Base-by-base conservation (phyloP, 768 basidiomycete species). In the Piloderma croceum region DNA sequence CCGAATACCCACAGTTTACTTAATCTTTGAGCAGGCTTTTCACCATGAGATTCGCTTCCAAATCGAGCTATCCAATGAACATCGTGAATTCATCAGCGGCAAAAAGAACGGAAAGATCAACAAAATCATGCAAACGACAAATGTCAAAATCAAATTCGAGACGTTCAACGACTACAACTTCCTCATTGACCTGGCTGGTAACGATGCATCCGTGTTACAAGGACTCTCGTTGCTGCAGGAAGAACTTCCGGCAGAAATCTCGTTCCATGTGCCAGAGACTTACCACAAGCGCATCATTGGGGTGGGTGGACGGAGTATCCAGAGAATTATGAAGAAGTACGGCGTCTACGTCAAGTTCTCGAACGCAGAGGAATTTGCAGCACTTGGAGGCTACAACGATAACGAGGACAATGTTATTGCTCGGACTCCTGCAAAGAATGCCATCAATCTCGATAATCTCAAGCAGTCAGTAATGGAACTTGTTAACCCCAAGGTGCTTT, bases 71-170 rank as follows among this genome's bases (percentile, higher is more conserved):
- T 86, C 92, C 31, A 94, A 94, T 60, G 96, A 99, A 60, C 93
- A 98, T 51, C 82, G 93, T 44, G 94, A 99, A 52, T 99, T 98
- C 66, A 96, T 99, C 62, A 89, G 87, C 42, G 94, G 94, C 32
- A 99, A 99, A 73, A 97, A 98, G 74, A 97, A 98, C 55, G 94
- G 94, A 43, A 99, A 99, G 67, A 90, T 97, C 63, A 97, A 97
- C 71, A 98, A 97, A 70, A 96, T 98, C 60, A 97, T 97, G 90
- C 92, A 97, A 63, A 84, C 82, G 10, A 87, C 93, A 22, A 89
- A 87, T 51, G 92, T 93, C 59, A 94, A 96, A 69, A 96, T 99
- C 73, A 96, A 96, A 65, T 97, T 97, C 47, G 94, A 98, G 70
- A 94, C 93, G 5, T 89, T 94, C 69, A 96, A 92, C 58, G 91